These are phyloP conservation scores for Pistacia integerrima DNA, from an alignment of 345 rosid genomes.

Conservation along the genomic window DNA sequence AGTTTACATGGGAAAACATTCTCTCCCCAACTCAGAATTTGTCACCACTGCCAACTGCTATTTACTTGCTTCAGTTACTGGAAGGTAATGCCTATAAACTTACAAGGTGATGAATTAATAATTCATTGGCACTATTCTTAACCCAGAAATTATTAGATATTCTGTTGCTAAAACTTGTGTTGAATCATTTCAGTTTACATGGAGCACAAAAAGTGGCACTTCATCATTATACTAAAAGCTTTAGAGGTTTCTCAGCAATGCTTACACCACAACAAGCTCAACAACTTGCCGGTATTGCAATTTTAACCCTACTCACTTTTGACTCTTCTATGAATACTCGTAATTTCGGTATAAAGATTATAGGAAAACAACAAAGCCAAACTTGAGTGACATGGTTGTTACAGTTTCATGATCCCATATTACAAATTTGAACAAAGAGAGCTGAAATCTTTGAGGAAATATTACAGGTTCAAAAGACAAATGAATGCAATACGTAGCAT, in stretches of 20 bases:
- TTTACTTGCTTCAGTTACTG: conserved; percentile 41
- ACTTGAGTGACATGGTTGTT: too few relatives aligned
- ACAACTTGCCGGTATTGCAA: conserved; percentile 27
- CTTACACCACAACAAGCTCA: conserved; percentile 47
- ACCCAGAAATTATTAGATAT: too few relatives aligned
- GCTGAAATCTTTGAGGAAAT: too few relatives aligned
- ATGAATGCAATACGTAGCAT: neutral
- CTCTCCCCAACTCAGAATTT: conserved; percentile 44
- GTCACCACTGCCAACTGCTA: conserved; percentile 43
- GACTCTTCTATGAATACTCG: neutral
- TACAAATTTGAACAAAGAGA: too few relatives aligned
- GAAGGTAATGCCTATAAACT: conserved; percentile 30
- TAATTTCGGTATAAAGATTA: too few relatives aligned
- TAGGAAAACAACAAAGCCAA: too few relatives aligned
- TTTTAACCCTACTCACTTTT: neutral
- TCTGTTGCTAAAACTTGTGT: neutral
- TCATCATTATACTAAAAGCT: conserved; percentile 54
- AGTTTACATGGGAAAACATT: conserved; percentile 54
- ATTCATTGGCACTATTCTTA: neutral
- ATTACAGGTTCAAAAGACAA: too few relatives aligned
- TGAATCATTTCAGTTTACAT: conserved; percentile 29
- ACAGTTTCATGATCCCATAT: neutral
- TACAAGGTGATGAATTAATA: too few relatives aligned
- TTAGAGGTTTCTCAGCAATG: conserved; percentile 56
- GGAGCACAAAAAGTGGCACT: conserved; percentile 34